Conservation (phyloP, 164 flowering plant genomes). For the Hamamelis virginiana region DNA sequence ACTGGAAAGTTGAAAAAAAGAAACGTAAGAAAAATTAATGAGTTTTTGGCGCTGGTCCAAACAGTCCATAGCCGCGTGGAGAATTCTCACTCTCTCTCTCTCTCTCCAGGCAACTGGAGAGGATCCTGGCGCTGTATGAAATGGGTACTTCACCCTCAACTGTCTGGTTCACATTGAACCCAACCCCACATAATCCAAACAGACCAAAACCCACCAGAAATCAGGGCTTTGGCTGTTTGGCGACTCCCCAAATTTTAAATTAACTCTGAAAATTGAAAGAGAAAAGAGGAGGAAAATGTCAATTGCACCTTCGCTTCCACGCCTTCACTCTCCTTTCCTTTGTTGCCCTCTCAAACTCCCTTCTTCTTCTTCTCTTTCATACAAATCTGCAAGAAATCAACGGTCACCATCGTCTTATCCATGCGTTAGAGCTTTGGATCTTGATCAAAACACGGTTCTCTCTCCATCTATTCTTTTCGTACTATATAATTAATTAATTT, state of each 20-base stretch:
- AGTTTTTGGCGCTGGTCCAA: no score
- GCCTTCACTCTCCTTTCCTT: slow-evolving; percentile 47
- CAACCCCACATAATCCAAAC: slow-evolving; percentile 6
- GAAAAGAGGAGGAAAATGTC: slow-evolving; percentile 16
- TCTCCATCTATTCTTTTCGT: no score
- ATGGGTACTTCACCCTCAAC: not conserved
- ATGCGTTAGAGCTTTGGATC: slow-evolving; percentile 52
- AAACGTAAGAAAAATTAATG: no score
- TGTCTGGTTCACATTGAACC: slow-evolving; percentile 2
- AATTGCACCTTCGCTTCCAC: slow-evolving; percentile 31
- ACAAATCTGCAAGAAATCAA: slow-evolving; percentile 26
- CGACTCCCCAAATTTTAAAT: not conserved
- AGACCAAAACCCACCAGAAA: not conserved
- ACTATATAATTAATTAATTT: no score
- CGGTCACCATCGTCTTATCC: slow-evolving; percentile 48
- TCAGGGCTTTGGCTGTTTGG: not conserved
- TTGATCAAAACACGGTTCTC: slow-evolving; percentile 59
- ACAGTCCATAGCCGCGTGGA: no score
- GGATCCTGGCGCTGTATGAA: no score
- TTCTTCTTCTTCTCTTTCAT: slow-evolving; percentile 14
- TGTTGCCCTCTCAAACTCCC: slow-evolving; percentile 39
- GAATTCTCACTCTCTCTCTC: no score
- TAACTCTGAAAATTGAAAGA: not conserved
- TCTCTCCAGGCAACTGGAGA: no score
- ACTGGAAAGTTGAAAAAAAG: no score